These are phyloP conservation scores for Acrodontium crateriforme DNA, from an alignment of 2,329 filamentous ascomycete species.

Conservation along the genomic window DNA sequence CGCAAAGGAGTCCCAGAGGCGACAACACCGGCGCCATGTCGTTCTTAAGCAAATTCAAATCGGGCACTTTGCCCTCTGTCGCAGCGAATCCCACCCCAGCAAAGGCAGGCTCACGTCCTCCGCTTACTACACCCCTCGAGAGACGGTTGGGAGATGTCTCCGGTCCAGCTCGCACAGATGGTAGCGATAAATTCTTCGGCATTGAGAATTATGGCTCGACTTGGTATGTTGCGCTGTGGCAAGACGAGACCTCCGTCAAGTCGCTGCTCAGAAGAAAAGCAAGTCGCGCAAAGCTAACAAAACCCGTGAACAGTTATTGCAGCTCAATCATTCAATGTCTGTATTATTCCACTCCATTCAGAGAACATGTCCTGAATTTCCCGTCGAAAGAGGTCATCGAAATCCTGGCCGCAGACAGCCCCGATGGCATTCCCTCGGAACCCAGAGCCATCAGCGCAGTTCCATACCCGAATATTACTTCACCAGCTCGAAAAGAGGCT, in stretches of 20 bases:
- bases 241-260: slow-evolving; percentile 3
- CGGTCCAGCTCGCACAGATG: slow-evolving; percentile 39
- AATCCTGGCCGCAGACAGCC: slow-evolving; percentile 31
- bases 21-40: no score
- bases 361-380: slow-evolving; percentile 87
- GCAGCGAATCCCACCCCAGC: slow-evolving; percentile 31
- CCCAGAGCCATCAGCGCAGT: slow-evolving; percentile 25
- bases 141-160: slow-evolving; percentile 73
- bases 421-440: slow-evolving; percentile 15
- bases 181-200: slow-evolving; percentile 22
- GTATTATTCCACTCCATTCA: slow-evolving; percentile 88
- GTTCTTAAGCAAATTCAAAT: slow-evolving; percentile 42
- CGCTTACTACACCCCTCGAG: slow-evolving; percentile 45
- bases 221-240: slow-evolving; percentile 49
- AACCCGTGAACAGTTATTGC: slow-evolving; percentile 58
- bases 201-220: slow-evolving; percentile 98
- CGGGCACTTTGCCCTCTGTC: slow-evolving; percentile 33
- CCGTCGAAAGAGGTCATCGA: slow-evolving; percentile 59
- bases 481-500: slow-evolving; percentile 33
- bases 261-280: no score
- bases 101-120: slow-evolving; percentile 47
- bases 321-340: slow-evolving; percentile 97
- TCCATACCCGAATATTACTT: slow-evolving; percentile 20
- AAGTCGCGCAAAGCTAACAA: no score
- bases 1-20: no score